Evolutionary conservation across 2,329 filamentous ascomycete species (phyloP).

Genomic region (Tolypocladium tropicale): DNA sequence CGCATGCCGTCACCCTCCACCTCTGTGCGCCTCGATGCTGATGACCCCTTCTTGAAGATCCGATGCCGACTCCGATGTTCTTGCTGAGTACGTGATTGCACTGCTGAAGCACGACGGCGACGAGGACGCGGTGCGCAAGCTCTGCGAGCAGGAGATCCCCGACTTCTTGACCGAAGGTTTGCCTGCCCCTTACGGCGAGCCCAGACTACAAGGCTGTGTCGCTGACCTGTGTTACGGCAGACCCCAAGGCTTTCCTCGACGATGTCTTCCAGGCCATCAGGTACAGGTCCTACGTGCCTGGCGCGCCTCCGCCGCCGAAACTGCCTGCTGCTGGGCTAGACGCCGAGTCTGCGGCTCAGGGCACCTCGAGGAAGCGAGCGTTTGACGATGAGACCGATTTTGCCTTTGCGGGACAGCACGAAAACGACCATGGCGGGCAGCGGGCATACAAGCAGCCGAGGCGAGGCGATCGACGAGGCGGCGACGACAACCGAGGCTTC

Average conservation of each 20-base stretch:
- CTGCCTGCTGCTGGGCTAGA: slow-evolving; percentile 1
- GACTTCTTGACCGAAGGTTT: slow-evolving; percentile 63
- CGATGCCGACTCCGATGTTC: slow-evolving; percentile 70
- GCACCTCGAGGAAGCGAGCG: slow-evolving; percentile 22
- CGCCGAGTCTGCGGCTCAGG: neutral
- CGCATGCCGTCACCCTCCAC: neutral
- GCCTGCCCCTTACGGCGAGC: slow-evolving; percentile 21
- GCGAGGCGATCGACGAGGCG: slow-evolving; percentile 32
- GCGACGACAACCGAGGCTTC: slow-evolving; percentile 10
- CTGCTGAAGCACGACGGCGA: slow-evolving; percentile 62
- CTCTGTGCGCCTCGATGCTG: neutral
- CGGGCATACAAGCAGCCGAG: slow-evolving; percentile 51
- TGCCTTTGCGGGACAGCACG: slow-evolving; percentile 11
- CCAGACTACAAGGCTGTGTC: neutral
- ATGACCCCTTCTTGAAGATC: slow-evolving; percentile 41
- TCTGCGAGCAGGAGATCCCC: slow-evolving; percentile 61
- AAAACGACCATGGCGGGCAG: slow-evolving; percentile 17
- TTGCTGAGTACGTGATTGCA: slow-evolving; percentile 77
- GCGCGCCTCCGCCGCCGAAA: slow-evolving; percentile 32
- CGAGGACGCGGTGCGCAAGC: slow-evolving; percentile 50
- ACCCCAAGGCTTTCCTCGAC: slow-evolving; percentile 48
- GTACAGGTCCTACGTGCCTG: slow-evolving; percentile 50
- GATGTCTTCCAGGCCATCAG: slow-evolving; percentile 59
- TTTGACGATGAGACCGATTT: slow-evolving; percentile 19
- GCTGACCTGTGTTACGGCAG: slow-evolving; percentile 8